Conservation (phyloP, 2,329 filamentous ascomycete species). For the Fusarium multiceps region DNA sequence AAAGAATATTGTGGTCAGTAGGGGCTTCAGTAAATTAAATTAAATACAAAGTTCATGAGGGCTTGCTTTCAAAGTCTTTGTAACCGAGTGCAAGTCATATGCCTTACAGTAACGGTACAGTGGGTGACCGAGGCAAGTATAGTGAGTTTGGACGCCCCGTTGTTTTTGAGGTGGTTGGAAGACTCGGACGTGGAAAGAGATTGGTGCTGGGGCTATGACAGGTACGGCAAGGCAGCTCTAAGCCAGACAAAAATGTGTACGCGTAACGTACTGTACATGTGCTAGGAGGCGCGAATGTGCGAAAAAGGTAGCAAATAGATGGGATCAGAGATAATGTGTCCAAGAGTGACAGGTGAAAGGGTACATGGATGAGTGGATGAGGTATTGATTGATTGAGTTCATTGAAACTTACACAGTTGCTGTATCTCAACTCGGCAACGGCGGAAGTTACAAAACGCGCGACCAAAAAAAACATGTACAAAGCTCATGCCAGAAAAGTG, state of each 20-base stretch:
- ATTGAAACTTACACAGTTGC: constrained; percentile 16
- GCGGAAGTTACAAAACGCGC: constrained; percentile 34
- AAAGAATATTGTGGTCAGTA: constrained; percentile 9
- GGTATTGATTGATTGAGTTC: constrained; percentile 5
- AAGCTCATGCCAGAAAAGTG: neutral
- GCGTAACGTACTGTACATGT: constrained; percentile 18
- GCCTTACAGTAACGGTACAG: neutral
- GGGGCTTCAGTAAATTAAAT: neutral
- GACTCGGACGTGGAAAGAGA: constrained; percentile 5
- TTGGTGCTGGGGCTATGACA: constrained; percentile 32
- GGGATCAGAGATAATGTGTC: constrained; percentile 4
- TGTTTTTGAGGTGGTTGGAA: constrained; percentile 36
- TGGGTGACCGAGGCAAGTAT: neutral
- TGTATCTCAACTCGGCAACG: constrained; percentile 29
- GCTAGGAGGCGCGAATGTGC: constrained; percentile 13
- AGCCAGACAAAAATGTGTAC: constrained; percentile 11
- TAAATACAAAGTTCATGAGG: neutral
- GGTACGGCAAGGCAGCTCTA: constrained; percentile 8
- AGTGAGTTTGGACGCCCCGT: constrained; percentile 20
- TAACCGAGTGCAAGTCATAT: constrained; percentile 1
- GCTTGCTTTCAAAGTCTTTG: neutral
- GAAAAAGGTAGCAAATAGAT: constrained; percentile 13
- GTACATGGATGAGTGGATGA: constrained; percentile 1
- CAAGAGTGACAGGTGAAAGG: neutral
- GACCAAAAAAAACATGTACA: constrained; percentile 30